phyloP scores from a whole-genome alignment of 1,284 basidiomycete genomes.

The Cryptococcus maquisensis region DNA sequence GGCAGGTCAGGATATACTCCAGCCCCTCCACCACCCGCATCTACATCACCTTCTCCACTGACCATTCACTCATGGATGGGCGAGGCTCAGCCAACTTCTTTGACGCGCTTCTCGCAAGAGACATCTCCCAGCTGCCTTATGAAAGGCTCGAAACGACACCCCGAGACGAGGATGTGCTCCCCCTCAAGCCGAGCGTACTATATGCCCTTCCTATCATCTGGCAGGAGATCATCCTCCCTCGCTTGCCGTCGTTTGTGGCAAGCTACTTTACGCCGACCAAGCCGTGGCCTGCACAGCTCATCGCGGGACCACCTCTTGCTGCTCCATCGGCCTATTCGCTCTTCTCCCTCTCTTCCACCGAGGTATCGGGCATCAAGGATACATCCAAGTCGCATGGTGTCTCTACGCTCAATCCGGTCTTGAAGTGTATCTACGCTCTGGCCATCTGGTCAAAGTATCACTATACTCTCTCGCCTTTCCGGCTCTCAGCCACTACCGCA shows the following conservation, averaged over 20 bases:
- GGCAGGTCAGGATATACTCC: constrained; percentile 11
- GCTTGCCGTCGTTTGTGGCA: constrained; percentile 29
- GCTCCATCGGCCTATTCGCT: constrained; percentile 13
- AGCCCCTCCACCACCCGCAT: not conserved
- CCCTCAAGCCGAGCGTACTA: constrained; percentile 16
- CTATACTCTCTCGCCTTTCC: constrained; percentile 5
- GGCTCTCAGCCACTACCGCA: constrained; percentile 15
- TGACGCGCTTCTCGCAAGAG: constrained; percentile 11
- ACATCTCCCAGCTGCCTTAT: constrained; percentile 16
- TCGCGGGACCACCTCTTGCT: constrained; percentile 10
- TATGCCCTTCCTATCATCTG: constrained; percentile 22
- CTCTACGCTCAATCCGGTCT: constrained; percentile 31
- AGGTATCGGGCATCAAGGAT: constrained; percentile 17
- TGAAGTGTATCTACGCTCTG: constrained; percentile 25
- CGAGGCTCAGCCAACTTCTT: constrained; percentile 14
- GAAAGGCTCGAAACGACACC: constrained; percentile 12
- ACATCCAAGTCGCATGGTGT: constrained; percentile 20
- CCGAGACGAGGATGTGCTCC: constrained; percentile 24
- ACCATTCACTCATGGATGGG: constrained; percentile 19
- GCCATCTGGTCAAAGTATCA: constrained; percentile 27
- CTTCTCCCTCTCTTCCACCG: constrained; percentile 9
- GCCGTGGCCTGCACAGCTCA: constrained; percentile 26
- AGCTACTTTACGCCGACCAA: constrained; percentile 12
- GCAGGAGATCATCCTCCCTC: constrained; percentile 33
- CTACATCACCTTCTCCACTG: constrained; percentile 8